Percentiles rank a stretch among this genome's conserved stretches.
phyloP scores from a whole-genome alignment of 257 asterid genomes.

The Scutellaria galericulata region DNA sequence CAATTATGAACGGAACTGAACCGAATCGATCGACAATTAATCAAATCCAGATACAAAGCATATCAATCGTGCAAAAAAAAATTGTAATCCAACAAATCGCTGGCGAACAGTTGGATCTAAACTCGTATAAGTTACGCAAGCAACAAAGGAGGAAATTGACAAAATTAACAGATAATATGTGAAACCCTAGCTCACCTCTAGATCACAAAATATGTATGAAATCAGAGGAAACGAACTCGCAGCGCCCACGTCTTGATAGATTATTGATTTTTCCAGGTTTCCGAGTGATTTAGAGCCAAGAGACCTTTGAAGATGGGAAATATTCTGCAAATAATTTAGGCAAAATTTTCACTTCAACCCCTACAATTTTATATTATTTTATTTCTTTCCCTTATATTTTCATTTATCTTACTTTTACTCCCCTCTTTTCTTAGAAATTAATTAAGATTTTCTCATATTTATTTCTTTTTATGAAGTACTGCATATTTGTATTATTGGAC shows the following conservation, averaged over 20 bases:
- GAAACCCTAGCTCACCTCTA: constrained; percentile 34
- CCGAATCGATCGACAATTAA: constrained; percentile 34
- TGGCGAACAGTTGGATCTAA: constrained; percentile 35
- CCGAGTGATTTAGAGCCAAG: constrained; percentile 30
- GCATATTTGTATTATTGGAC: no score
- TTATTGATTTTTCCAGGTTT: background rate
- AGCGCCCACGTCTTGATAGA: constrained; percentile 23
- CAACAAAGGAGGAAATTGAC: background rate
- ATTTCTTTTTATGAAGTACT: no score
- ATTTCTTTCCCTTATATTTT: no score
- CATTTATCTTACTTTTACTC: no score
- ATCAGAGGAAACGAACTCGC: constrained; percentile 28
- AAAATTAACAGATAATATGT: background rate
- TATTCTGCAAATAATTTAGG: background rate
- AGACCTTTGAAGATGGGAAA: constrained; percentile 23
- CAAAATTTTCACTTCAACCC: background rate
- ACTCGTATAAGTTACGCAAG: constrained; percentile 4
- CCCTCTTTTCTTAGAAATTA: no score
- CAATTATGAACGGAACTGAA: constrained; percentile 10
- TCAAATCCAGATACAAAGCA: constrained; percentile 12
- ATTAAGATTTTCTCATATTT: no score
- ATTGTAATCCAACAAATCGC: constrained; percentile 28
- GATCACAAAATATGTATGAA: background rate
- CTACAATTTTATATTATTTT: background rate
- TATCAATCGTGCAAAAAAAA: background rate